These are phyloP conservation scores for Cymbidium sinense DNA, from an alignment of 106 monocot species.

Conservation along the genomic window DNA sequence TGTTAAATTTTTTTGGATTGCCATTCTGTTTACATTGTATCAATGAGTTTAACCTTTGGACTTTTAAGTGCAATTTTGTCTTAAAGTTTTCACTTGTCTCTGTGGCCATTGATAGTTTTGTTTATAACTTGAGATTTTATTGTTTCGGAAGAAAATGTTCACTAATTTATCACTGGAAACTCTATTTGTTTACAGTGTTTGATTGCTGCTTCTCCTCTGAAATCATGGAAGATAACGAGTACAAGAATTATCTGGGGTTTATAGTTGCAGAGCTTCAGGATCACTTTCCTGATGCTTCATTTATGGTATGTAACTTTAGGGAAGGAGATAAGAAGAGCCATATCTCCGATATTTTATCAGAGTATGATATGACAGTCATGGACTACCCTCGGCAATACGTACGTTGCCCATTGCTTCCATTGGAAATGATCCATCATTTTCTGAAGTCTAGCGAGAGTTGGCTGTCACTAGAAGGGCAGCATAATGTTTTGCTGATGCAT, in stretches of 20 bases:
- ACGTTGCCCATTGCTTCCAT: slow-evolving; percentile 79
- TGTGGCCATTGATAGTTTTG: background rate
- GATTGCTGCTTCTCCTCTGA: slow-evolving; percentile 81
- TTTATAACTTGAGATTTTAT: background rate
- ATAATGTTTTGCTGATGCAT: slow-evolving; percentile 87
- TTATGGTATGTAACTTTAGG: slow-evolving; percentile 85
- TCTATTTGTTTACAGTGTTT: slow-evolving; percentile 50
- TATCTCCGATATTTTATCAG: slow-evolving; percentile 66
- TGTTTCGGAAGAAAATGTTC: background rate
- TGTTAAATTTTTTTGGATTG: too few species aligned
- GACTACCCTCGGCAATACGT: slow-evolving; percentile 82
- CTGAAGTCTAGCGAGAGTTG: slow-evolving; percentile 83
- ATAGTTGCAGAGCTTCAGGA: slow-evolving; percentile 74
- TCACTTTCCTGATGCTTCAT: slow-evolving; percentile 67
- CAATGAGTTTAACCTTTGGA: too few species aligned
- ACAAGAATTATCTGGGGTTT: slow-evolving; percentile 57
- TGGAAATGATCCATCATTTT: slow-evolving; percentile 95
- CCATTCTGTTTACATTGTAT: background rate
- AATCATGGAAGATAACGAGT: slow-evolving; percentile 50
- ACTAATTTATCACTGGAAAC: background rate
- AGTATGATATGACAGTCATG: slow-evolving; percentile 87
- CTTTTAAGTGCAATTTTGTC: background rate
- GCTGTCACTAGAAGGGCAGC: slow-evolving; percentile 84
- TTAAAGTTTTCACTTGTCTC: background rate
- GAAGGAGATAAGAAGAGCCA: slow-evolving; percentile 53